Base-by-base conservation (phyloP, 108 stramenopile genomes). In the Seminavis robusta region DNA sequence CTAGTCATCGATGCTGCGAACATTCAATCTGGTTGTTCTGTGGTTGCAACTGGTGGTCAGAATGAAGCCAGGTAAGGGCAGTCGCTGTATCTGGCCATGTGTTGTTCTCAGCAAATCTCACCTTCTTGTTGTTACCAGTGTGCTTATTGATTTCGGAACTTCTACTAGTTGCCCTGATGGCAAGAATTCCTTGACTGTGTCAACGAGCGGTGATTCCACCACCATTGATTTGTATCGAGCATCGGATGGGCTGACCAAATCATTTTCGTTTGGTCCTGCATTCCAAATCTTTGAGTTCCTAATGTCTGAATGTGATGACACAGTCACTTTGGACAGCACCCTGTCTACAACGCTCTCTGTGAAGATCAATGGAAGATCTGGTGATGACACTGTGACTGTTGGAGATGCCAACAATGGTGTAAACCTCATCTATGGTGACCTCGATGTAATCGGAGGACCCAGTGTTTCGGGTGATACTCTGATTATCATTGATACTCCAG, bases 231-330 rank as follows among this genome's bases (percentile, higher is more conserved):
- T 3, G 31, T 23, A 21, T n/a, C n/a, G n/a, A n/a, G n/a, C n/a
- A n/a, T n/a, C n/a, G n/a, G n/a, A n/a, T n/a, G n/a, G n/a, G 27
- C 19, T 30, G 44, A 46, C n/a, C 41, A 19, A 29, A 28, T 9
- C 21, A 47, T 42, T 47, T 15, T 3, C 38, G 24, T 30, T 63
- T 53, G 62, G 33, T 2, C 9, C 20, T 4, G 26, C 52, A 0
- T 63, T 40, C 52, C 16, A 19, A 11, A 26, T 40, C 36, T 24
- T 56, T 11, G 34, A 37, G 13, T n/a, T 56, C 23, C 1, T n/a
- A 56, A 56, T 56, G 55, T 56, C 55, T 6, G 29, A 60, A 13
- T 68, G 67, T 51, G 16, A 68, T 17, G 59, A 68, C 30, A n/a
- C 47, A 0, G 59, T 68, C 2, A 59, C 19, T 42, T 32, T 68